Evolutionary conservation across 805 yeast genomes (phyloP).

Genomic region (Candida caryicola): DNA sequence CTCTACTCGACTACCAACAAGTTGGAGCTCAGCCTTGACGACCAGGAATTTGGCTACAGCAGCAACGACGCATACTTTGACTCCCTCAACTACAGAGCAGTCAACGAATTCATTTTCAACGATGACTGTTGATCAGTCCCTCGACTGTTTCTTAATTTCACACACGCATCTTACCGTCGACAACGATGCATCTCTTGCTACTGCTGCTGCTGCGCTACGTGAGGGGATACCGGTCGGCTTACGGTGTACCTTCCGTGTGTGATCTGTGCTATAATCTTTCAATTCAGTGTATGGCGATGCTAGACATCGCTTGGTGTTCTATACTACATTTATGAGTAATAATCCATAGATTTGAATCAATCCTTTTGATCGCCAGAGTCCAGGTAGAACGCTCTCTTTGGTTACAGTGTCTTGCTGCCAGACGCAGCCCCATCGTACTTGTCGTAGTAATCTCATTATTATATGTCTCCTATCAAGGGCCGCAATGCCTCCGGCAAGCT

Average conservation of each 20-base stretch:
- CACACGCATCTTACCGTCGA: no score
- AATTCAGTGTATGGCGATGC: background rate
- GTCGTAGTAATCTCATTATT: background rate
- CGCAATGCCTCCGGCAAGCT: slow-evolving; percentile 64
- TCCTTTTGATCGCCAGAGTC: no score
- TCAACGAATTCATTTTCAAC: background rate
- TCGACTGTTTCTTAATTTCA: background rate
- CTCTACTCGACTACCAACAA: background rate
- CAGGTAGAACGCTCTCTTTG: no score
- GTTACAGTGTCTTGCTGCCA: no score
- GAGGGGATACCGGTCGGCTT: no score
- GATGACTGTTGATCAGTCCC: background rate
- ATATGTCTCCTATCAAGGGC: slow-evolving; percentile 36
- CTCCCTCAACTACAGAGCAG: background rate
- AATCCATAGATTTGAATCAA: background rate
- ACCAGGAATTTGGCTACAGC: background rate
- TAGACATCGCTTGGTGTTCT: background rate
- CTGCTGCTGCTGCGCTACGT: no score
- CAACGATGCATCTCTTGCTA: no score
- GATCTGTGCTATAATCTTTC: background rate
- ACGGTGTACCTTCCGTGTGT: slow-evolving; percentile 1
- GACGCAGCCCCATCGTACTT: no score
- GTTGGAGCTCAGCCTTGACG: background rate
- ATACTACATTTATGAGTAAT: background rate
- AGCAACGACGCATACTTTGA: background rate